phyloP scores from a whole-genome alignment of 2,329 filamentous ascomycete species.

The Penicillium sp. region DNA sequence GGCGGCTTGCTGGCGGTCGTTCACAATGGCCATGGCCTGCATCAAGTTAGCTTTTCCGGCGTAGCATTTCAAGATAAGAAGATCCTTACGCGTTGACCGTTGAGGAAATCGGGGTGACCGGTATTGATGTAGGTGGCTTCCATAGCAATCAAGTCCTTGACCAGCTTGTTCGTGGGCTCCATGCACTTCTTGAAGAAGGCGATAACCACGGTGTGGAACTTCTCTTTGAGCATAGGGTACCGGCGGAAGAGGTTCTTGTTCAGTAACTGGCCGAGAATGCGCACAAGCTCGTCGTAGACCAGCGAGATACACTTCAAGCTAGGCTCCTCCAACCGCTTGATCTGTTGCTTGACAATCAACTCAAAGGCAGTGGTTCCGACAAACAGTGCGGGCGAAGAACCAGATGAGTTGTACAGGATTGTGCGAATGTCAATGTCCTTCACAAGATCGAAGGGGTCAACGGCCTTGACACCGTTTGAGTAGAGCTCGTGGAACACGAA shows the following conservation, averaged over 20 bases:
- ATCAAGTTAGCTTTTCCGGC: constrained; percentile 17
- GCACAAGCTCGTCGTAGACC: constrained; percentile 94
- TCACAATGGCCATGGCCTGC: constrained; percentile 92
- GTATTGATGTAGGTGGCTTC: constrained; percentile 98
- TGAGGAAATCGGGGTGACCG: constrained; percentile 94
- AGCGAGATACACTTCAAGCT: constrained; percentile 96
- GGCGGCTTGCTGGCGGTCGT: constrained; percentile 72
- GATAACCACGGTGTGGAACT: constrained; percentile 89
- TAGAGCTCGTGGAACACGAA: constrained; percentile 99
- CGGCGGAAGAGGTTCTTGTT: constrained; percentile 84
- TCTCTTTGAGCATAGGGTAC: constrained; percentile 94
- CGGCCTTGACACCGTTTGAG: constrained; percentile 92
- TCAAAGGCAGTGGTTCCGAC: constrained; percentile 98
- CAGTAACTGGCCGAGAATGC: constrained; percentile 85
- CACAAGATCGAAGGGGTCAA: constrained; percentile 94
- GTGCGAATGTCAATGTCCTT: constrained; percentile 97
- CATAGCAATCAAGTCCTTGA: constrained; percentile 88
- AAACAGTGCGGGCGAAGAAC: constrained; percentile 91
- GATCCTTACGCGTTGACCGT: constrained; percentile 71
- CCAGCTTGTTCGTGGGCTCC: constrained; percentile 97
- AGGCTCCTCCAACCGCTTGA: constrained; percentile 91
- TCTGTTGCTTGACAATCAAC: constrained; percentile 97
- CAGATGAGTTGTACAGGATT: constrained; percentile 98
- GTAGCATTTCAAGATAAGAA: not conserved
- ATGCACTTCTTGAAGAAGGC: constrained; percentile 96